These are phyloP conservation scores for Corylus americana DNA, from an alignment of 306 rosid genomes.

Conservation along the genomic window DNA sequence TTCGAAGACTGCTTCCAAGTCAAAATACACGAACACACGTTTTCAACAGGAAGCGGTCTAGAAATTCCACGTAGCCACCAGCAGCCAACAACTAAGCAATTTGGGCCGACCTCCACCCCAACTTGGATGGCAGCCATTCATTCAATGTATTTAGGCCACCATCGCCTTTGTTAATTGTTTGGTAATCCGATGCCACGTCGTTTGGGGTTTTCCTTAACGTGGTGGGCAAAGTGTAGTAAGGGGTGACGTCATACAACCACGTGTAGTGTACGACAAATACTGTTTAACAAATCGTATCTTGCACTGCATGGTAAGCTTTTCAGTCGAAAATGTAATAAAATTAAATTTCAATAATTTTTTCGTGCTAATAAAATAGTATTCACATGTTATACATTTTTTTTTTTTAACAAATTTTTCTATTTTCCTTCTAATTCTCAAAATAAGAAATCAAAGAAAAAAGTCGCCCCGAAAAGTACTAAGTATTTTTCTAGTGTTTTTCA, in stretches of 20 bases:
- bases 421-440: too few species aligned
- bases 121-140: conserved; percentile 16
- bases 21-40: conserved; percentile 18
- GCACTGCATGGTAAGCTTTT: too few species aligned
- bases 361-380: too few species aligned
- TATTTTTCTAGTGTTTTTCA: too few species aligned
- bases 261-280: neutral
- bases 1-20: conserved; percentile 41
- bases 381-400: too few species aligned
- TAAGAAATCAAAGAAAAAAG: too few species aligned
- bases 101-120: conserved; percentile 28
- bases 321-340: too few species aligned
- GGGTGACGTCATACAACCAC: too few species aligned
- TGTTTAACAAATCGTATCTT: neutral
- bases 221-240: conserved; percentile 3
- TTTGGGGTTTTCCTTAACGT: conserved; percentile 27
- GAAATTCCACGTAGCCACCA: conserved; percentile 30
- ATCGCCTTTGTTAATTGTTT: conserved; percentile 13
- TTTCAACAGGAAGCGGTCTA: conserved; percentile 9
- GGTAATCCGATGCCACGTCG: conserved; percentile 29
- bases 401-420: too few species aligned
- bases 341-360: too few species aligned
- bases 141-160: conserved; percentile 24
- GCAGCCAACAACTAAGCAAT: conserved; percentile 21
- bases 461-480: too few species aligned